phyloP scores from a whole-genome alignment of 768 basidiomycete species.

The Tubosaeta sp. region DNA sequence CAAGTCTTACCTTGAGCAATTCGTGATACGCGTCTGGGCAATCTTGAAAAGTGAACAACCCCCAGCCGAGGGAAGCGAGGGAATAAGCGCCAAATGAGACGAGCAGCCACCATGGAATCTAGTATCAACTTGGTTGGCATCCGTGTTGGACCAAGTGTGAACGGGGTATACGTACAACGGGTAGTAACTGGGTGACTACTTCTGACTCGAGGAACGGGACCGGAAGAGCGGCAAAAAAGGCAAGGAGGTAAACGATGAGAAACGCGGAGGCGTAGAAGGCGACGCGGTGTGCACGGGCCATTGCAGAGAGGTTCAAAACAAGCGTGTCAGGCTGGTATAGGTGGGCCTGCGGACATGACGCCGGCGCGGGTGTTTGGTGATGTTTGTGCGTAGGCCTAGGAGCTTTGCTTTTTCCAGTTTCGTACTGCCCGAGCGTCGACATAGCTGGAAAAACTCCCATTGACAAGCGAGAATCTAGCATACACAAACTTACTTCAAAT shows the following conservation, averaged over 20 bases:
- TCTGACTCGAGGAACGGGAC: slow-evolving; percentile 13
- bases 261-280: slow-evolving; percentile 41
- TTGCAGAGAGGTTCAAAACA: background rate
- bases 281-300: slow-evolving; percentile 34
- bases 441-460: background rate
- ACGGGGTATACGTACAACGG: slow-evolving; percentile 10
- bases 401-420: too few species aligned
- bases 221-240: slow-evolving; percentile 4
- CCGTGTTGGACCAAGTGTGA: background rate
- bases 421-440: background rate
- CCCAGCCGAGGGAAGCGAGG: slow-evolving; percentile 72
- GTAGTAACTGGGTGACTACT: slow-evolving; percentile 3
- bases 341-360: background rate
- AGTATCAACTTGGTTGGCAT: background rate
- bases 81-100: slow-evolving; percentile 79
- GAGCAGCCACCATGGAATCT: slow-evolving; percentile 83
- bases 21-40: slow-evolving; percentile 78
- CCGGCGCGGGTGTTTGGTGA: background rate
- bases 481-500: background rate
- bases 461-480: too few species aligned
- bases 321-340: background rate
- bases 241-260: slow-evolving; percentile 40
- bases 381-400: background rate
- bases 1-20: slow-evolving; percentile 46
- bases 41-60: slow-evolving; percentile 67